Percentiles rank a stretch among this genome's conserved stretches.
phyloP scores from a whole-genome alignment of 2,329 filamentous ascomycete species.

The Myotisia sp. region DNA sequence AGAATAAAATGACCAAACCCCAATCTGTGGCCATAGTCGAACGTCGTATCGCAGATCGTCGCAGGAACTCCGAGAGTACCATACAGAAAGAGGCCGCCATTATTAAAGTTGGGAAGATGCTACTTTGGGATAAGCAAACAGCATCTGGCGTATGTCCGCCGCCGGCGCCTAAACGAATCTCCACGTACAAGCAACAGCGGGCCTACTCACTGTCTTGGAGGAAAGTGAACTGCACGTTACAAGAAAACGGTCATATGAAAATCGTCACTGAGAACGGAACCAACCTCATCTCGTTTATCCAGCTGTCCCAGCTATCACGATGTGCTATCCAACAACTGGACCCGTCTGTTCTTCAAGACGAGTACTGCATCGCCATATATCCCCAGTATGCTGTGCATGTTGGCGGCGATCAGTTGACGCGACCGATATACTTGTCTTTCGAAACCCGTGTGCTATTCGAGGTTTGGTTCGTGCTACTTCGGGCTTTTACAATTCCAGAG shows the following conservation, averaged over 20 bases:
- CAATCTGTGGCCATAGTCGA: constrained; percentile 32
- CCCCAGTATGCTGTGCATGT: constrained; percentile 73
- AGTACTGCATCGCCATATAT: constrained; percentile 90
- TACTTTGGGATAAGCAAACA: constrained; percentile 72
- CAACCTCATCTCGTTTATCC: constrained; percentile 64
- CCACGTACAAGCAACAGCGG: constrained; percentile 42
- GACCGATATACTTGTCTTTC: constrained; percentile 78
- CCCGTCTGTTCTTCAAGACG: constrained; percentile 76
- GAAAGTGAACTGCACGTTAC: constrained; percentile 77
- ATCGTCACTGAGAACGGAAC: constrained; percentile 77
- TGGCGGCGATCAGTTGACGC: constrained; percentile 58
- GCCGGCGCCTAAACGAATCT: constrained; percentile 29
- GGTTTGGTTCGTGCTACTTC: constrained; percentile 86
- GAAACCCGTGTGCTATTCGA: constrained; percentile 86
- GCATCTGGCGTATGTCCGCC: constrained; percentile 25
- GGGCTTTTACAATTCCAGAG: constrained; percentile 84
- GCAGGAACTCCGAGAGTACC: constrained; percentile 35
- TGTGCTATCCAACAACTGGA: constrained; percentile 85
- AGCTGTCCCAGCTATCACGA: constrained; percentile 74
- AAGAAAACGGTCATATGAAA: constrained; percentile 90
- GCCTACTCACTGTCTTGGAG: constrained; percentile 58
- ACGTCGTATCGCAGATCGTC: constrained; percentile 29
- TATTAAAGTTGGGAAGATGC: constrained; percentile 87
- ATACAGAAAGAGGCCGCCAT: constrained; percentile 59
- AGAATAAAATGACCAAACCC: constrained; percentile 38